Percentiles rank a stretch among this genome's conserved stretches.
Conservation (phyloP, 768 basidiomycete genomes). For the Mycena galopus region DNA sequence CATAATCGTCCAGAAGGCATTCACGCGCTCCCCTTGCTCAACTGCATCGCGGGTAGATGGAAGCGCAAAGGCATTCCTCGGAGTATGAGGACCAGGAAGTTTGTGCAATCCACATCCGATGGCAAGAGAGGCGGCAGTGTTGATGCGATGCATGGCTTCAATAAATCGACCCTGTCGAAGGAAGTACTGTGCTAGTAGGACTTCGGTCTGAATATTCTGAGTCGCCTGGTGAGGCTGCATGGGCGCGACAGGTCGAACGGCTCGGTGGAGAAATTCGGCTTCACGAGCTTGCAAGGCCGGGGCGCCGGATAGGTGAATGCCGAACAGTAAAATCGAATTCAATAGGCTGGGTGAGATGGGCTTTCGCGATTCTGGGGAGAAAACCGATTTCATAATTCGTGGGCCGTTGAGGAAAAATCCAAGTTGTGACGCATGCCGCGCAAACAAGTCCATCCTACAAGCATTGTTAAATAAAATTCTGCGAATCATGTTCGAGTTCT, state of each 20-base stretch:
- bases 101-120: slow-evolving; percentile 37
- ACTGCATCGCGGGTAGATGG: slow-evolving; percentile 43
- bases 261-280: slow-evolving; percentile 49
- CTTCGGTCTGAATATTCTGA: slow-evolving; percentile 55
- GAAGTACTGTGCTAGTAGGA: slow-evolving; percentile 52
- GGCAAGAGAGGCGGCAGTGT: slow-evolving; percentile 35
- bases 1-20: slow-evolving; percentile 55
- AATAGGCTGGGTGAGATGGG: slow-evolving; percentile 42
- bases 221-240: slow-evolving; percentile 49
- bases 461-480: not conserved
- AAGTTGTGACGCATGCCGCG: slow-evolving; percentile 55
- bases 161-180: slow-evolving; percentile 32
- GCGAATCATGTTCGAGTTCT: not conserved
- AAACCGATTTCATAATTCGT: slow-evolving; percentile 49
- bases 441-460: slow-evolving; percentile 54
- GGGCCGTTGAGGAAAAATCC: slow-evolving; percentile 61
- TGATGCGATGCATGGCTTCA: slow-evolving; percentile 39
- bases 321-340: slow-evolving; percentile 49
- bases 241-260: slow-evolving; percentile 36
- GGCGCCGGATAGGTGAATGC: slow-evolving; percentile 42
- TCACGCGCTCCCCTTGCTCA: slow-evolving; percentile 53
- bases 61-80: slow-evolving; percentile 11
- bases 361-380: slow-evolving; percentile 36
- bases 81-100: slow-evolving; percentile 5
- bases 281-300: slow-evolving; percentile 42